Percentiles rank a stretch among this genome's conserved stretches.
Conservation (phyloP, 2,329 filamentous ascomycete genomes). For the Rugonectria rugulosa region DNA sequence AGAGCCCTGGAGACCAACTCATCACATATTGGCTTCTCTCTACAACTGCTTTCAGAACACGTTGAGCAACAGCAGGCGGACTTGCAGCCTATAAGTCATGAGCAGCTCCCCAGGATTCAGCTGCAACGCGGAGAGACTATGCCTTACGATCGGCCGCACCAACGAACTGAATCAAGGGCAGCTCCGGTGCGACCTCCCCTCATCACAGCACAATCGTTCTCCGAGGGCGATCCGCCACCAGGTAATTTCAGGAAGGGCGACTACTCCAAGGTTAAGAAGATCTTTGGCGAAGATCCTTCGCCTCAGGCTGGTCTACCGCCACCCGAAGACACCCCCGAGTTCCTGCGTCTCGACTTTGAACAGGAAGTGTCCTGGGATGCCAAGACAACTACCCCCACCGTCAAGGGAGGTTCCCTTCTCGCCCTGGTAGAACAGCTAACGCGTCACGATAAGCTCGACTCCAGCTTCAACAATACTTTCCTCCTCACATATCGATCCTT, state of each 20-base stretch:
- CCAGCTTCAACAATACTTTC: slow-evolving; percentile 97
- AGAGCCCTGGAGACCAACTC: slow-evolving; percentile 86
- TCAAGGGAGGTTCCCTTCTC: slow-evolving; percentile 89
- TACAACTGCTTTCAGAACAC: slow-evolving; percentile 87
- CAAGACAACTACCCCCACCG: slow-evolving; percentile 75
- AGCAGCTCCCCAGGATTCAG: slow-evolving; percentile 56
- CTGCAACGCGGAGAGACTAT: slow-evolving; percentile 66
- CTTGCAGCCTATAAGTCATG: slow-evolving; percentile 50
- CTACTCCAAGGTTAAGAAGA: slow-evolving; percentile 70
- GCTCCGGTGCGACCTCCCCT: slow-evolving; percentile 55
- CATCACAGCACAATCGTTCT: slow-evolving; percentile 68
- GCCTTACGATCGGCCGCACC: slow-evolving; percentile 62
- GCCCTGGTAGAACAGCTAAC: slow-evolving; percentile 95
- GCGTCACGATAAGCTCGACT: slow-evolving; percentile 92
- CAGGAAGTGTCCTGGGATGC: slow-evolving; percentile 88
- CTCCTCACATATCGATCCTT: slow-evolving; percentile 96
- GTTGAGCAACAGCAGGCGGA: slow-evolving; percentile 61
- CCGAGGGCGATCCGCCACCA: slow-evolving; percentile 63
- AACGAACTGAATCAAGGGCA: slow-evolving; percentile 63
- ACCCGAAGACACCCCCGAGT: slow-evolving; percentile 82
- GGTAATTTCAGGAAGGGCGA: slow-evolving; percentile 66
- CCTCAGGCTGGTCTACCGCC: slow-evolving; percentile 55
- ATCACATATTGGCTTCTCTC: slow-evolving; percentile 84
- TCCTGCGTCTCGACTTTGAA: slow-evolving; percentile 85
- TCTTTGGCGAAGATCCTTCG: slow-evolving; percentile 70